These are phyloP conservation scores for Pythium pyrilobum DNA, from an alignment of 352 stramenopile species.

Conservation along the genomic window DNA sequence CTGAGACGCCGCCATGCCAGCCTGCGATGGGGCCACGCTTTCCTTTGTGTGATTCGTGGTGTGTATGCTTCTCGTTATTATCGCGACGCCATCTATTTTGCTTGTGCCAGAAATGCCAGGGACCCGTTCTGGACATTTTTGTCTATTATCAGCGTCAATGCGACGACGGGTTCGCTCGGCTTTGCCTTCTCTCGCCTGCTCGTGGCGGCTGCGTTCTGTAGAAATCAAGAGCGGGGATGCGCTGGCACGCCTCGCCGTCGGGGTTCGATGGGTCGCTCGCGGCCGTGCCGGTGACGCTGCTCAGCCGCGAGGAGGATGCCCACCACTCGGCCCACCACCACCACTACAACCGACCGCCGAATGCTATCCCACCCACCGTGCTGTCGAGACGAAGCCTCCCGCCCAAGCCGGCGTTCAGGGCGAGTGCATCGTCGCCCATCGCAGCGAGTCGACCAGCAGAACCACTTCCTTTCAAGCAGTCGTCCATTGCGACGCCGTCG, in stretches of 20 bases:
- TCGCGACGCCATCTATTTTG: no score
- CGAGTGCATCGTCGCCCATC: not conserved
- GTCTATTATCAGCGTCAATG: no score
- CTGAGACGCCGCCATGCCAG: not conserved
- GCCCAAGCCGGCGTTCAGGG: no score
- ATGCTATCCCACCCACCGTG: not conserved
- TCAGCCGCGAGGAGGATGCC: slow-evolving; percentile 17
- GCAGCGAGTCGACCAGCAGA: not conserved
- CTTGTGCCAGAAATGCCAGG: no score
- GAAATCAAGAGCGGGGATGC: slow-evolving; percentile 2
- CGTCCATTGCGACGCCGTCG: not conserved
- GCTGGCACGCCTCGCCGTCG: slow-evolving; percentile 9
- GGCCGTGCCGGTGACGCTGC: slow-evolving; percentile 16
- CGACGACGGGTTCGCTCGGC: no score
- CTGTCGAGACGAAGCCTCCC: not conserved
- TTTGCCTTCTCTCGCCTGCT: no score
- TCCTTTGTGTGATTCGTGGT: no score
- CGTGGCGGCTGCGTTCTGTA: no score
- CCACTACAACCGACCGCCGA: not conserved
- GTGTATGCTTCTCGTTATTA: no score
- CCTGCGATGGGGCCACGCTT: no score
- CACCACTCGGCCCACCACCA: slow-evolving; percentile 1
- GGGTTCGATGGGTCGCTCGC: slow-evolving; percentile 11
- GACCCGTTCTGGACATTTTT: no score
- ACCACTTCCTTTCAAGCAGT: not conserved